A percentile compares a stretch with the other conserved stretches of the same genome.
These are phyloP conservation scores for Bremia lactucae DNA, from an alignment of 352 stramenopile genomes.

Conservation along the genomic window DNA sequence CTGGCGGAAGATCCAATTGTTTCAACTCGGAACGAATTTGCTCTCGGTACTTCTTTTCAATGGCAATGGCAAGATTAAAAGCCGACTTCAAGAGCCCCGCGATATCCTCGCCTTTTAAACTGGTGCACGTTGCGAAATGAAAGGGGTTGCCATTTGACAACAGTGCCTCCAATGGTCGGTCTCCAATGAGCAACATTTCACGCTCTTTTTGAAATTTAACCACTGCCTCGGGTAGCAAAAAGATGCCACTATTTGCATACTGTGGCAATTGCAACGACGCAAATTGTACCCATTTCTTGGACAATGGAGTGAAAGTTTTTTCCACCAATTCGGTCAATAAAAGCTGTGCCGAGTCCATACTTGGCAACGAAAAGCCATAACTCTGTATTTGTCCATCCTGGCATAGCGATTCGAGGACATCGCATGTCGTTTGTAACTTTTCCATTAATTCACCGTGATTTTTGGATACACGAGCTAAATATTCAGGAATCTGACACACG, in stretches of 20 bases:
- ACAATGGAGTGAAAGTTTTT: constrained; percentile 29
- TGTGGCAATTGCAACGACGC: constrained; percentile 53
- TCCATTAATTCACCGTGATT: constrained; percentile 22
- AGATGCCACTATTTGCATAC: constrained; percentile 25
- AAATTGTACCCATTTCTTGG: constrained; percentile 35
- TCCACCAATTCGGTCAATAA: constrained; percentile 35
- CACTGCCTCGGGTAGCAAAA: constrained; percentile 25
- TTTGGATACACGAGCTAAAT: constrained; percentile 15
- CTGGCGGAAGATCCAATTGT: constrained; percentile 28
- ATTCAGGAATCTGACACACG: constrained; percentile 48
- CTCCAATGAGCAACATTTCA: constrained; percentile 47
- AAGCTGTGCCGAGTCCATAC: constrained; percentile 15
- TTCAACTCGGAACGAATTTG: constrained; percentile 34
- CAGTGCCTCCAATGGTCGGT: constrained; percentile 47
- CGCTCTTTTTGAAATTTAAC: constrained; percentile 34
- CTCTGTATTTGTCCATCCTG: constrained; percentile 40
- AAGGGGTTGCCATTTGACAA: constrained; percentile 64
- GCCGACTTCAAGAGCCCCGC: constrained; percentile 63
- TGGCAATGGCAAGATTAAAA: constrained; percentile 70
- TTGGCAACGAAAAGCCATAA: constrained; percentile 45
- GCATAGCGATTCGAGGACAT: constrained; percentile 33
- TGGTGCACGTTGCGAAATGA: constrained; percentile 31
- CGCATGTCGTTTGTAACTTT: constrained; percentile 20
- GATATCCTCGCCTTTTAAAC: constrained; percentile 46
- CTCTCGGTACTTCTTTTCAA: constrained; percentile 78